Base-by-base conservation (phyloP, 202 grass and related monocot species). In the Schoenoplectus triqueter region DNA sequence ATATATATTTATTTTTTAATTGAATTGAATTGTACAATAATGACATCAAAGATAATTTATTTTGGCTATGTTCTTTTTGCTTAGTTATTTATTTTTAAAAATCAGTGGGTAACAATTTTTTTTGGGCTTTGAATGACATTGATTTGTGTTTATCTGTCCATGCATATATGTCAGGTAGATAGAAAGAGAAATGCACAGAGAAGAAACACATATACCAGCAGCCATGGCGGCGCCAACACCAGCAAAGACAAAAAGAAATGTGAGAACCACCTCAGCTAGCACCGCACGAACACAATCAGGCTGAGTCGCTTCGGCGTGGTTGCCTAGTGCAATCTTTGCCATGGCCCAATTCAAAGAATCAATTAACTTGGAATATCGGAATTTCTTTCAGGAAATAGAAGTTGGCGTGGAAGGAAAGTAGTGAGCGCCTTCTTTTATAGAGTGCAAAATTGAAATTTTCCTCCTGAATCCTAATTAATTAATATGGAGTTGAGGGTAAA, bases 181-280 rank as follows among this genome's bases (percentile, higher is more conserved):
- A 71, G 18, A 74, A 10, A 55, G 2, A 21, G 0, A 64, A 31
- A 51, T 45, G 17, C 1, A 62, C 2, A 76, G 9, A 45, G 9
- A 70, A 11, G 7, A 57, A 11, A 57, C 14, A n/a, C 15, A n/a
- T 59, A 10, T 77, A 88, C 94, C 92, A 1, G 90, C 85, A 7
- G 92, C 85, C 90, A 97, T 94, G 81, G 91, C 86, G 40, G 95
- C 47, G 10, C 85, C 89, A 18, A 94, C 95, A 17, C 95, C 92
- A 44, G 90, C 87, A 86, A 97, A 93, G 90, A 93, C 92, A 81
- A 97, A 94, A 82, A 97, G 92, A 86, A 97, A 97, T 77, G 92
- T 97, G 64, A 97, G 90, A 52, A 97, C 71, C 59, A 88, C 19
- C 89, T 97, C 95, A 48, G 90, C 91, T 64, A 90, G 80, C 10